Percentiles rank a stretch among this genome's conserved stretches.
These are phyloP conservation scores for Carallia brachiata DNA, from an alignment of 345 rosid species.

Conservation along the genomic window DNA sequence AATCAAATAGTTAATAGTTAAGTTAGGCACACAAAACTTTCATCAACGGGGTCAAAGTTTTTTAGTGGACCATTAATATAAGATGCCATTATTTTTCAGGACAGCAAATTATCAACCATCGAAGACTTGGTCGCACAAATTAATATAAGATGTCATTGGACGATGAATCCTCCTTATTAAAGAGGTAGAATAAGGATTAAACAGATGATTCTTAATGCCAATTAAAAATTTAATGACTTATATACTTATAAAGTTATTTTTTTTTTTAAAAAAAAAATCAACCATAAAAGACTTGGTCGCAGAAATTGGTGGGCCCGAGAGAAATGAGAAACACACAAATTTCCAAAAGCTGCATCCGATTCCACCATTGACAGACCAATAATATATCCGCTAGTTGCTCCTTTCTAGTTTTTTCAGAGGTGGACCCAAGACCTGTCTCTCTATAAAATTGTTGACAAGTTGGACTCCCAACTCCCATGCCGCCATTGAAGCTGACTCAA, in stretches of 20 bases:
- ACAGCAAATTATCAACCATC: neutral
- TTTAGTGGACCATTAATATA: neutral
- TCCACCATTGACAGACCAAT: constrained; percentile 1
- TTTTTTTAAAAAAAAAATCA: too few species aligned
- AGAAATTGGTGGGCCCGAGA: constrained; percentile 13
- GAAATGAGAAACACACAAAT: constrained; percentile 8
- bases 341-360: neutral
- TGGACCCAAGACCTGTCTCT: neutral
- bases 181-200: too few species aligned
- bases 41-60: neutral
- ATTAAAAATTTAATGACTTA: too few species aligned
- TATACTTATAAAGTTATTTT: too few species aligned
- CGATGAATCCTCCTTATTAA: too few species aligned
- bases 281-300: neutral
- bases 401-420: neutral
- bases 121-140: constrained; percentile 2
- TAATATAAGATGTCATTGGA: neutral
- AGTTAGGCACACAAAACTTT: too few species aligned
- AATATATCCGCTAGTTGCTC: too few species aligned
- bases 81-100: neutral
- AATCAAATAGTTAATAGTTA: too few species aligned
- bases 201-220: too few species aligned
- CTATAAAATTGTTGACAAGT: neutral
- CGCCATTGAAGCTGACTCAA: neutral
- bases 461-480: neutral